Base-by-base conservation (phyloP, 495 filamentous ascomycete species). In the Penicillium samsonianum region DNA sequence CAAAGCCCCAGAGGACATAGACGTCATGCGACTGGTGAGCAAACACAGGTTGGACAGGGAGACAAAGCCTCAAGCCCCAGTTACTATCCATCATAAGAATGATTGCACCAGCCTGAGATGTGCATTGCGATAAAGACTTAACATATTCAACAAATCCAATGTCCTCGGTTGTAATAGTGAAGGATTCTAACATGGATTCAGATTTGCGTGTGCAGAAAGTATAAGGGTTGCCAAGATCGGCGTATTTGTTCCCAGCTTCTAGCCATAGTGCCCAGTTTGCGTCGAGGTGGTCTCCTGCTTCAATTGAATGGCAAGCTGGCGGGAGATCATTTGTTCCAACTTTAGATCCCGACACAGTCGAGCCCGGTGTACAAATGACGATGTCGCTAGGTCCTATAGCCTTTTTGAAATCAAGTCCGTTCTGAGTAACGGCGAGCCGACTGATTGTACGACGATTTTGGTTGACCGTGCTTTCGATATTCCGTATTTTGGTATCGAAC, bases 131-230 rank as follows among this genome's bases (percentile, higher is more conserved):
- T 49, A 65, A 60, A 6, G 58, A 56, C 19, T 53, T 50, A 7
- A 70, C 33, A 25, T 53, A 44, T 0, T 60, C 40, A 20, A 72
- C 45, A 52, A 73, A 63, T 10, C 50, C 53, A 3, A 57, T 42
- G 28, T 62, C 53, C 25, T 61, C 67, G 25, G 70, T 66, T 2
- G 73, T 77, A 12, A 73, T 63, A 23, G 73, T 77, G 55, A 75
- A 73, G 14, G 71, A 72, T 22, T 67, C 65, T 55, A 73, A 62
- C 11, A 62, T 63, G 4, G 65, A 68, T 44, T 76, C 65, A 3
- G 46, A 17, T 20, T 58, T 45, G 10, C 65, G 61, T 3, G 67
- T 62, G 50, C 60, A 68, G 66, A 75, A 77, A 49, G 59, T 69
- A 7, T 65, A 58, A 2, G 74, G 73, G 41, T 74, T 67, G n/a